These are phyloP conservation scores for Hypoxylon fragiforme DNA, from an alignment of 495 filamentous ascomycete genomes.

Conservation along the genomic window DNA sequence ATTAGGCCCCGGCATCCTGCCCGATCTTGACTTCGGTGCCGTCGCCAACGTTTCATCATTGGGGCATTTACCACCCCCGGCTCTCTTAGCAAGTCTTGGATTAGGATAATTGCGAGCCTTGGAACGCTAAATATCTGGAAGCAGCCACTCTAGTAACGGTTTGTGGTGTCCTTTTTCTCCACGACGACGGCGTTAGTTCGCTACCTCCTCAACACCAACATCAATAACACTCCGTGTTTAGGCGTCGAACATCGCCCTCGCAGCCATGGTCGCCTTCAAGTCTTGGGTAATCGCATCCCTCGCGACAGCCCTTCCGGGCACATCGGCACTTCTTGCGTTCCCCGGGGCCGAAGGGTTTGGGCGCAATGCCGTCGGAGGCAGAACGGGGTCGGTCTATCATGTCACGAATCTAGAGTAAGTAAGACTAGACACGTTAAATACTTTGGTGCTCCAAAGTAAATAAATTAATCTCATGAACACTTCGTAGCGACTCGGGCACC, in stretches of 20 bases:
- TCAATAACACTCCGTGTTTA: not conserved
- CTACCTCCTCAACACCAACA: too few species aligned
- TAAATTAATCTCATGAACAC: not conserved
- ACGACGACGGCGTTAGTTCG: too few species aligned
- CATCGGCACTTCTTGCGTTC: slow-evolving; percentile 40
- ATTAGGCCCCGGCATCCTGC: slow-evolving; percentile 8
- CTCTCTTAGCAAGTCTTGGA: too few species aligned
- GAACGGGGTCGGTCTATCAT: slow-evolving; percentile 40
- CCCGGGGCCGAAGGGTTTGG: slow-evolving; percentile 48
- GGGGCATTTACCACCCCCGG: too few species aligned
- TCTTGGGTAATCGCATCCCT: slow-evolving; percentile 6
- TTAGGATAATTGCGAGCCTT: too few species aligned
- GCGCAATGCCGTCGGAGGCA: slow-evolving; percentile 43
- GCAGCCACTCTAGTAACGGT: too few species aligned
- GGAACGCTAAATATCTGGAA: too few species aligned
- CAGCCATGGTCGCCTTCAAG: slow-evolving; percentile 20
- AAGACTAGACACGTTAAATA: not conserved
- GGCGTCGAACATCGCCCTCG: not conserved
- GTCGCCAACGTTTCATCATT: slow-evolving; percentile 1
- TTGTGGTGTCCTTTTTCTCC: too few species aligned
- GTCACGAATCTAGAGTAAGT: slow-evolving; percentile 44
- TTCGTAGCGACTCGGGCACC: slow-evolving; percentile 37
- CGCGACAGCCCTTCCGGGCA: slow-evolving; percentile 10
- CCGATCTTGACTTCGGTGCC: slow-evolving; percentile 11
- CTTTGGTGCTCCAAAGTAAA: too few species aligned